Percentiles rank a stretch among this genome's conserved stretches.
Evolutionary conservation across 257 asterid species (phyloP).

Genomic region (Handroanthus guayacan): DNA sequence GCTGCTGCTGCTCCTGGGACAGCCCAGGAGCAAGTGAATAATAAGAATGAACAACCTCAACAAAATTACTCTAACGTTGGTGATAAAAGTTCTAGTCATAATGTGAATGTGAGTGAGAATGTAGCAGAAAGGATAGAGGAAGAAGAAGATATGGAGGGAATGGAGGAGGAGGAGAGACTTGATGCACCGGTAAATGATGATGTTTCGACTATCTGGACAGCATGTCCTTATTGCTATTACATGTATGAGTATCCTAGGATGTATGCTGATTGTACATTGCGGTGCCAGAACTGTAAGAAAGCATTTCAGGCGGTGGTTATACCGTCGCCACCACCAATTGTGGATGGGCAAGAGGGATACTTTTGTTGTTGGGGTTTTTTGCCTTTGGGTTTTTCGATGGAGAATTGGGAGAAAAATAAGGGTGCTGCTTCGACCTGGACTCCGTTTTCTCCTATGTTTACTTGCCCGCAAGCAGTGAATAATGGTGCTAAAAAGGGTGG

Average conservation of each 20-base stretch:
- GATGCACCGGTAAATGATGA: constrained; percentile 42
- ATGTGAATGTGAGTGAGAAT: constrained; percentile 38
- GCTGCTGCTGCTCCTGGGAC: constrained; percentile 41
- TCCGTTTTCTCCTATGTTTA: constrained; percentile 86
- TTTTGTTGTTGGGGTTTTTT: constrained; percentile 91
- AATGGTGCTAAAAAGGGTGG: constrained; percentile 39
- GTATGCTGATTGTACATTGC: constrained; percentile 71
- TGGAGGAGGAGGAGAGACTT: constrained; percentile 43
- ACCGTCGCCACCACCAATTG: constrained; percentile 75
- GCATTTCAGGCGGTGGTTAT: constrained; percentile 84
- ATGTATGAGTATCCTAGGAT: constrained; percentile 79
- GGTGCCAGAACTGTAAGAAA: constrained; percentile 78
- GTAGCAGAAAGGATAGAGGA: constrained; percentile 39
- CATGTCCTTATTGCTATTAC: constrained; percentile 90
- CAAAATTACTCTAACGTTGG: constrained; percentile 33
- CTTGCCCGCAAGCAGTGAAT: constrained; percentile 47
- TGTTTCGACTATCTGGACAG: constrained; percentile 67
- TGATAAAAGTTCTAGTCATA: background rate
- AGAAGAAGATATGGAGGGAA: constrained; percentile 35
- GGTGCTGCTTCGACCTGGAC: constrained; percentile 66
- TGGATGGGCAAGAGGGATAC: constrained; percentile 72
- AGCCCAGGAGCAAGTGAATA: constrained; percentile 36
- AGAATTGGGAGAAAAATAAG: constrained; percentile 57
- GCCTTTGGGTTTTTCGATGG: constrained; percentile 77
- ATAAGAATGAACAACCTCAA: constrained; percentile 21